Percentiles rank a stretch among this genome's conserved stretches.
These are phyloP conservation scores for Yamadazyma jaroonii DNA, from an alignment of 1,139 yeast genomes.

Conservation along the genomic window DNA sequence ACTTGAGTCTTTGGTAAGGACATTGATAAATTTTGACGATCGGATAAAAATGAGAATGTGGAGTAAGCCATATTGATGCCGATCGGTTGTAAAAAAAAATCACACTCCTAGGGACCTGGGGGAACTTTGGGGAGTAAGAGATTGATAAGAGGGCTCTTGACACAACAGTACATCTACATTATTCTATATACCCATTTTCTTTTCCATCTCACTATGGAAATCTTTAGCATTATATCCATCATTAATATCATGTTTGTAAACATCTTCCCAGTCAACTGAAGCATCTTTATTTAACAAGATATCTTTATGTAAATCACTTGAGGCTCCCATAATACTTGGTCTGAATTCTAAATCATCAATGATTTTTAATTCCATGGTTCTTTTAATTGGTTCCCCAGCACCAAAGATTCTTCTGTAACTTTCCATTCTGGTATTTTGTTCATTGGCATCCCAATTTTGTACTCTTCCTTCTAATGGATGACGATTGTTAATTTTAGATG, in stretches of 20 bases:
- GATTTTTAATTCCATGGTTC: conserved; percentile 80
- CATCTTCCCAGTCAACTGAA: conserved; percentile 89
- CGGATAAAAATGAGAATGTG: not conserved
- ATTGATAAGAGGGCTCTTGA: not conserved
- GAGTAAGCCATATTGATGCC: not conserved
- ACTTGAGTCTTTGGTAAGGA: conserved; percentile 18
- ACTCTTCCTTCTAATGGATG: conserved; percentile 86
- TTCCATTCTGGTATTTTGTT: conserved; percentile 68
- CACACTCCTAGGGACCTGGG: not conserved
- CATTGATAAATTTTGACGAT: conserved; percentile 3
- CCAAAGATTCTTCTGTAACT: conserved; percentile 83
- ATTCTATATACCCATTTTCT: conserved; percentile 44
- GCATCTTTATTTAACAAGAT: conserved; percentile 76
- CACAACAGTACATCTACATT: too few relatives aligned
- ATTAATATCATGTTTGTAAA: conserved; percentile 60
- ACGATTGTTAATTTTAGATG: conserved; percentile 72
- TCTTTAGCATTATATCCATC: conserved; percentile 39
- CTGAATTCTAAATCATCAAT: conserved; percentile 72
- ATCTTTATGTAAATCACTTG: conserved; percentile 64
- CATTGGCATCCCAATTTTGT: conserved; percentile 76
- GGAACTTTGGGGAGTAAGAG: not conserved
- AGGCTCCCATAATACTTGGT: conserved; percentile 61
- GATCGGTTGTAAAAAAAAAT: too few relatives aligned
- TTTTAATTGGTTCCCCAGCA: conserved; percentile 87
- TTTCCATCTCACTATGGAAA: conserved; percentile 73